Evolutionary conservation across 768 basidiomycete genomes (phyloP).

Genomic region (Rubroboletus pulcherrimus): DNA sequence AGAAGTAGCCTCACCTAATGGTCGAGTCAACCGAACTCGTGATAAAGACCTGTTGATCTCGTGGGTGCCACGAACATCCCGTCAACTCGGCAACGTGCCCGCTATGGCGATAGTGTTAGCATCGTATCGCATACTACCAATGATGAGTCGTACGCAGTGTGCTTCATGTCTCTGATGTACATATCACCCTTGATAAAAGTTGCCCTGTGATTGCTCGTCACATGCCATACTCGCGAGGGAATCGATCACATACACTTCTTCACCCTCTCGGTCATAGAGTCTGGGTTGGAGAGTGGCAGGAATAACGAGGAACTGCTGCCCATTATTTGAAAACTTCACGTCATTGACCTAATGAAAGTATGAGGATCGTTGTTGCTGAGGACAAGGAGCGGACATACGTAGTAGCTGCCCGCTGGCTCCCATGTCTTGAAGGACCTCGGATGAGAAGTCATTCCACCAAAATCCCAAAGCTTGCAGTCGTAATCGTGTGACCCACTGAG

Average conservation of each 20-base stretch:
- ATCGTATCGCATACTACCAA: conserved; percentile 1
- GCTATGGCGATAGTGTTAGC: conserved; percentile 38
- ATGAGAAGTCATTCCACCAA: conserved; percentile 91
- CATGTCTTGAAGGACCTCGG: conserved; percentile 95
- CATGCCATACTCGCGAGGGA: conserved; percentile 29
- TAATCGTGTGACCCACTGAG: conserved; percentile 95
- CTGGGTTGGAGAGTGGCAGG: conserved; percentile 86
- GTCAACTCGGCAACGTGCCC: conserved; percentile 94
- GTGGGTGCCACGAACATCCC: conserved; percentile 91
- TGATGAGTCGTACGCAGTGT: conserved; percentile 74
- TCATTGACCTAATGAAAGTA: conserved; percentile 69
- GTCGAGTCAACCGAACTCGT: conserved; percentile 96
- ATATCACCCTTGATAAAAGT: conserved; percentile 92
- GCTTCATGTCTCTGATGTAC: conserved; percentile 98
- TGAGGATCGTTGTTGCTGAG: background rate
- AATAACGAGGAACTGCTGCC: conserved; percentile 81
- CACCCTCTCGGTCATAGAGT: conserved; percentile 88
- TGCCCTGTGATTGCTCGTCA: conserved; percentile 59
- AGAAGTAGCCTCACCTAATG: conserved; percentile 59
- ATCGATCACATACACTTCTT: conserved; percentile 70
- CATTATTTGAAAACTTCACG: conserved; percentile 83
- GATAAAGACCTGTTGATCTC: conserved; percentile 77
- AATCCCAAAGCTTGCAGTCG: conserved; percentile 98
- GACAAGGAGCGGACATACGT: conserved; percentile 45
- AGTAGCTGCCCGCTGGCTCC: conserved; percentile 92